phyloP scores from a whole-genome alignment of 2,329 filamentous ascomycete species.

The Paracoccidioides brasiliensis region DNA sequence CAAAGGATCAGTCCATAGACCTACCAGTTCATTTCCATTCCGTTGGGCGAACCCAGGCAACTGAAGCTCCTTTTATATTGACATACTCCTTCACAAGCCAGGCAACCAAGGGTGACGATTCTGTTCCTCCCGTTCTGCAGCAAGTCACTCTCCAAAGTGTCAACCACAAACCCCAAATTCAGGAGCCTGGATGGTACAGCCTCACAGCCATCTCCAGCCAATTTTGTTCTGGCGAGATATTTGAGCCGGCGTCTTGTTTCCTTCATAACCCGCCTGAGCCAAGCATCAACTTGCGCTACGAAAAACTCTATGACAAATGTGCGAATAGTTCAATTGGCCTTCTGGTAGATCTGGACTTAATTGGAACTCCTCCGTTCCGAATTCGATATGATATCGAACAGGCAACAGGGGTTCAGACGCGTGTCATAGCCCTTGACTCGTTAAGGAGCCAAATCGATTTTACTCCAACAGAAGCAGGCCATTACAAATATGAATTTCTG shows the following conservation, averaged over 20 bases:
- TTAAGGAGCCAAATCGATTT: constrained; percentile 76
- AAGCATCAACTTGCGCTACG: constrained; percentile 55
- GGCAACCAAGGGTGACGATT: constrained; percentile 55
- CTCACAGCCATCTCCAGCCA: constrained; percentile 66
- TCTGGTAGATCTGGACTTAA: constrained; percentile 74
- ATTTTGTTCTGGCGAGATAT: constrained; percentile 73
- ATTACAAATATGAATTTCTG: constrained; percentile 75
- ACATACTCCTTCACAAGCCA: constrained; percentile 73
- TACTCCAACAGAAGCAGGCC: constrained; percentile 65
- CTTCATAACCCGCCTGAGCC: constrained; percentile 85
- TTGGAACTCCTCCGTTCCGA: constrained; percentile 84
- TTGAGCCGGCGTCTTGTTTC: constrained; percentile 88
- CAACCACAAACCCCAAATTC: constrained; percentile 53
- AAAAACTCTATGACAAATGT: constrained; percentile 88
- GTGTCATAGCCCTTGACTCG: constrained; percentile 48
- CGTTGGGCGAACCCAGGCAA: constrained; percentile 42
- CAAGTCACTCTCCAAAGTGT: constrained; percentile 44
- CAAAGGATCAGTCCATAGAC: constrained; percentile 53
- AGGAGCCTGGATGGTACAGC: constrained; percentile 73
- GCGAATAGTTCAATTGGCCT: constrained; percentile 87
- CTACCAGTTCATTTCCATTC: constrained; percentile 62
- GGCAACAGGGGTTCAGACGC: constrained; percentile 41
- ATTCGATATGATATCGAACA: constrained; percentile 63
- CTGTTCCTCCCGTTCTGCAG: constrained; percentile 45
- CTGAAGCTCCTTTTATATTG: constrained; percentile 56